These are phyloP conservation scores for Quercus cerris DNA, from an alignment of 306 rosid genomes.

Conservation along the genomic window DNA sequence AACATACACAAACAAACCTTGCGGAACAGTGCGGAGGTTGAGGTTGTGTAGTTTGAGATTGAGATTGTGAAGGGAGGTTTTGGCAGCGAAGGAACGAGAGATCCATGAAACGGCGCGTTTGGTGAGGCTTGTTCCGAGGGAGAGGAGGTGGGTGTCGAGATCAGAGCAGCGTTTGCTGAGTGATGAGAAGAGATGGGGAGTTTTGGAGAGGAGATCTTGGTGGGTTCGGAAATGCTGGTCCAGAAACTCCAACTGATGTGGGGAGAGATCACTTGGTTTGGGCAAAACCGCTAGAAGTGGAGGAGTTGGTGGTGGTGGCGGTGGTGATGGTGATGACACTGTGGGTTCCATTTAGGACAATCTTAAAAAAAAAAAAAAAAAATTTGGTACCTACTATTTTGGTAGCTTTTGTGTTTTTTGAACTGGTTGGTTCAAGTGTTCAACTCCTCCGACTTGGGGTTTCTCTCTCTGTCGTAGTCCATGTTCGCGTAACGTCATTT, in stretches of 20 bases:
- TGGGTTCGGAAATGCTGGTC: conserved; percentile 42
- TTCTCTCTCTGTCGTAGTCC: no score
- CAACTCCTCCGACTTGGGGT: no score
- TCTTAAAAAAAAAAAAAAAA: no score
- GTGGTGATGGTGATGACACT: background rate
- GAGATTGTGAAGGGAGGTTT: conserved; percentile 36
- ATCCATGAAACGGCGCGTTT: conserved; percentile 58
- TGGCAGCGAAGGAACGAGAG: conserved; percentile 43
- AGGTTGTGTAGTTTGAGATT: conserved; percentile 39
- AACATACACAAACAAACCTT: conserved; percentile 26
- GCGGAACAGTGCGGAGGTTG: conserved; percentile 47
- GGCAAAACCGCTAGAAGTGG: conserved; percentile 24
- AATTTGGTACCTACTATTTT: no score
- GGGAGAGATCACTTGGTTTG: conserved; percentile 33
- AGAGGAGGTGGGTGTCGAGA: conserved; percentile 31
- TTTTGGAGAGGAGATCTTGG: conserved; percentile 29
- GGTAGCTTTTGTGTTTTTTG: no score
- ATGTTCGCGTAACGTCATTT: no score
- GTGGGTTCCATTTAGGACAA: background rate
- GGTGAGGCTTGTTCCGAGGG: conserved; percentile 20
- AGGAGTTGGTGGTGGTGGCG: no score
- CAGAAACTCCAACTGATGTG: conserved; percentile 43
- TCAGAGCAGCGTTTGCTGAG: conserved; percentile 38
- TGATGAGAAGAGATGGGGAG: conserved; percentile 31
- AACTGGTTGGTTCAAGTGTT: no score